phyloP scores from a whole-genome alignment of 306 rosid genomes.

The Astragalus membranaceus region DNA sequence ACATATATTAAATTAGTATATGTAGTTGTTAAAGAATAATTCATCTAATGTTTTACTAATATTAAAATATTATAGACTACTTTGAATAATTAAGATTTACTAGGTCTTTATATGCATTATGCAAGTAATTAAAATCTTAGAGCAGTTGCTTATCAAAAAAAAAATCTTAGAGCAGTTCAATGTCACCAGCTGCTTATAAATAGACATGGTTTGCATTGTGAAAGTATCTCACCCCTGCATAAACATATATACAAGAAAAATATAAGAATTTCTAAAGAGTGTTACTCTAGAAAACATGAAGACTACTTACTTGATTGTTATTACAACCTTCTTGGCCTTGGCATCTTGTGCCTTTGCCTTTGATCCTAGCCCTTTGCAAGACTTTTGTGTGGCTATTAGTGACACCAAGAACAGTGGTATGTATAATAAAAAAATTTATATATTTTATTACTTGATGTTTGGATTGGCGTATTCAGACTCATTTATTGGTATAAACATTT shows the following conservation, averaged over 20 bases:
- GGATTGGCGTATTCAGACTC: too few relatives aligned
- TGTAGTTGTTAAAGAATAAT: not conserved
- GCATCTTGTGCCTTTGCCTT: constrained; percentile 18
- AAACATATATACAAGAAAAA: not conserved
- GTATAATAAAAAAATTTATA: too few relatives aligned
- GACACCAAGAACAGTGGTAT: not conserved
- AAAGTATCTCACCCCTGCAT: not conserved
- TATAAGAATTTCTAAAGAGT: not conserved
- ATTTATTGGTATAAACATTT: too few relatives aligned
- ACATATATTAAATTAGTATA: too few relatives aligned
- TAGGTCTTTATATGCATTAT: not conserved
- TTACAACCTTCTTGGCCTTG: not conserved
- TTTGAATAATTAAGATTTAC: not conserved
- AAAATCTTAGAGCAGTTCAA: not conserved
- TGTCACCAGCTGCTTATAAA: not conserved
- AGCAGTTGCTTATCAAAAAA: too few relatives aligned
- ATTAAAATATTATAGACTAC: not conserved
- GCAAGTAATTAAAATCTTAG: not conserved
- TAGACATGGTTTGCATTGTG: not conserved
- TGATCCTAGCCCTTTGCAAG: constrained; percentile 30
- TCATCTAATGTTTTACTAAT: not conserved
- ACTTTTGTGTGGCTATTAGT: constrained; percentile 21
- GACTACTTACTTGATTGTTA: not conserved
- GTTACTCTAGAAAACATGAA: not conserved
- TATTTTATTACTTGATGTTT: too few relatives aligned